A percentile compares a stretch with the other conserved stretches of the same genome.
Conservation (phyloP, 305 asterid genomes). For the Withania somnifera region DNA sequence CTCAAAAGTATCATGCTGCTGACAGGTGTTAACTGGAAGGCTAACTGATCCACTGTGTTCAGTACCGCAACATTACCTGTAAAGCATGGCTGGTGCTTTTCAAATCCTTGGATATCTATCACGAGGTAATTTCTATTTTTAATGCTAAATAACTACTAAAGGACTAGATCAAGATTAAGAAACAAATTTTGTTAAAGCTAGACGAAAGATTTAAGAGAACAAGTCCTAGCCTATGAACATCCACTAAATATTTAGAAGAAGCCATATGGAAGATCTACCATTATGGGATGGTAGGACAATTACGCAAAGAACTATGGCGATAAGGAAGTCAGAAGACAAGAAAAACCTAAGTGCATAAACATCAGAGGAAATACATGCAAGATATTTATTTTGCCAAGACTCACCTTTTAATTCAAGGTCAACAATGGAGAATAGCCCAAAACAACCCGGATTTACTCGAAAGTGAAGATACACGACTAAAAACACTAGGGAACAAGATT, state of each 20-base stretch:
- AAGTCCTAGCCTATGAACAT: neutral
- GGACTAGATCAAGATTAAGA: neutral
- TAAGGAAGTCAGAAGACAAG: neutral
- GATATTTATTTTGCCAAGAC: slow-evolving; percentile 10
- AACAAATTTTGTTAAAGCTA: neutral
- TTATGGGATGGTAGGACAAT: neutral
- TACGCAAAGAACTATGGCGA: neutral
- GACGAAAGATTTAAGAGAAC: neutral
- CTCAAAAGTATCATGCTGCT: neutral
- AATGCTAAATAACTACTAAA: neutral
- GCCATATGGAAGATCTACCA: neutral
- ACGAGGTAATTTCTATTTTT: neutral
- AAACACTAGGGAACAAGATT: no score
- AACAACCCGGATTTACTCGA: no score
- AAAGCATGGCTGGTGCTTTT: neutral
- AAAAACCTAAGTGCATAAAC: neutral
- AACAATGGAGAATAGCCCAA: no score
- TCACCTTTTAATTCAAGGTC: no score
- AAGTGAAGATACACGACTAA: no score
- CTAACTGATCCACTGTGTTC: neutral
- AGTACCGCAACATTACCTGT: neutral
- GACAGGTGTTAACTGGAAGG: neutral
- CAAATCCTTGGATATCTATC: neutral
- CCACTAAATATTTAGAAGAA: neutral
- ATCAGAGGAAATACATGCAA: neutral